Evolutionary conservation across 2,329 filamentous ascomycete genomes (phyloP).

Genomic region (Xylaria hypoxylon): DNA sequence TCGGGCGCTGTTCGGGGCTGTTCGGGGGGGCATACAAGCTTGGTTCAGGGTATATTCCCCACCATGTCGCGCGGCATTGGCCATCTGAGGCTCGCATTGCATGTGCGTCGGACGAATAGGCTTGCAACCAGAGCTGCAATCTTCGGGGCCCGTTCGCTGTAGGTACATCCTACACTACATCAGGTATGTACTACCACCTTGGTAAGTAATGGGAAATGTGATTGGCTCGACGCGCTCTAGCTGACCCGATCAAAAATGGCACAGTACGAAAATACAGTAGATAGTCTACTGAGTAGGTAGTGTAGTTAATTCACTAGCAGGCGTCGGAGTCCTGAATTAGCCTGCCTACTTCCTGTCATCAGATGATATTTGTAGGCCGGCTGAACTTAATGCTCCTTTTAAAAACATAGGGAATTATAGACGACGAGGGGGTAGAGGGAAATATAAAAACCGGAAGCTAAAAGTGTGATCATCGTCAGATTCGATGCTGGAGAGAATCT

Average conservation of each 20-base stretch:
- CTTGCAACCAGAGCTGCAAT: conserved; percentile 11
- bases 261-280: conserved; percentile 7
- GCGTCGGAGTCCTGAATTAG: conserved; percentile 18
- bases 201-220: conserved; percentile 23
- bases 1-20: conserved; percentile 3
- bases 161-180: neutral
- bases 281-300: too few relatives aligned
- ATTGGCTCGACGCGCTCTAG: conserved; percentile 20
- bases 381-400: neutral
- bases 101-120: conserved; percentile 30
- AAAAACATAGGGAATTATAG: neutral
- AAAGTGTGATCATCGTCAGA: conserved; percentile 12
- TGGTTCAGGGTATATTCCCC: too few relatives aligned
- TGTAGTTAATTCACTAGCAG: neutral
- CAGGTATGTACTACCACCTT: neutral
- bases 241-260: conserved; percentile 11
- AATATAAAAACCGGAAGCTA: neutral
- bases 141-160: conserved; percentile 5
- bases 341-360: neutral
- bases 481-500: neutral
- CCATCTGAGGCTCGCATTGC: neutral
- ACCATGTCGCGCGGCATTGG: neutral
- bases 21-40: too few relatives aligned
- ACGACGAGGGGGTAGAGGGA: neutral
- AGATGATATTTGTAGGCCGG: conserved; percentile 15